phyloP scores from a whole-genome alignment of 306 rosid species.

The Rosa multiflora region DNA sequence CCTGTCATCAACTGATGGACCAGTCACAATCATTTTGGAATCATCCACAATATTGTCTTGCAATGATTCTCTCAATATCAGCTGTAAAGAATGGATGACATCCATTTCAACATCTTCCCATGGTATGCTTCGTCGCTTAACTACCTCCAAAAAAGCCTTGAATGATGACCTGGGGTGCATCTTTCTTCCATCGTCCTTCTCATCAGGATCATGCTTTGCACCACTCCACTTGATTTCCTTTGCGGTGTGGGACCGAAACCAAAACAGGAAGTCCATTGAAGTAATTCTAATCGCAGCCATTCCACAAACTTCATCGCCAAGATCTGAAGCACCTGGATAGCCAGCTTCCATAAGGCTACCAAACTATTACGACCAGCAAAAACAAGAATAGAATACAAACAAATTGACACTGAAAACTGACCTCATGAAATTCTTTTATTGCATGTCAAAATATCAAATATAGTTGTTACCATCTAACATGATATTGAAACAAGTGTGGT shows the following conservation, averaged over 20 bases:
- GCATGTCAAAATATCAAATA: not conserved
- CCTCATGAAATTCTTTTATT: not conserved
- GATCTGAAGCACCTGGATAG: constrained; percentile 41
- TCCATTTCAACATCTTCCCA: constrained; percentile 56
- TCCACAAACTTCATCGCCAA: constrained; percentile 45
- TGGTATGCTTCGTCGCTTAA: constrained; percentile 36
- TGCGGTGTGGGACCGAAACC: constrained; percentile 45
- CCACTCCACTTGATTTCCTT: constrained; percentile 54
- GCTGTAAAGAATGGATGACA: constrained; percentile 46
- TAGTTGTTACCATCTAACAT: not conserved
- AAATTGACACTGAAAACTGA: constrained; percentile 17
- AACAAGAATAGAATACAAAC: not conserved
- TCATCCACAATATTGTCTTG: constrained; percentile 27
- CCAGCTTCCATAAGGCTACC: constrained; percentile 45
- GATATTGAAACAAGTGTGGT: not conserved
- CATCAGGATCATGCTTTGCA: constrained; percentile 40
- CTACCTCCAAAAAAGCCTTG: constrained; percentile 50
- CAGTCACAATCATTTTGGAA: constrained; percentile 36
- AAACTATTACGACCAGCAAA: not conserved
- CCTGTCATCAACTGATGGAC: constrained; percentile 38
- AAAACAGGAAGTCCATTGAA: constrained; percentile 43
- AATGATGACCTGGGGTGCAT: constrained; percentile 51
- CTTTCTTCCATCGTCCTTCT: constrained; percentile 42
- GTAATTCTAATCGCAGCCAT: constrained; percentile 43
- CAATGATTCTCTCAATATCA: constrained; percentile 43